Evolutionary conservation across 306 rosid genomes (phyloP).

Genomic region (Cucumis melo): DNA sequence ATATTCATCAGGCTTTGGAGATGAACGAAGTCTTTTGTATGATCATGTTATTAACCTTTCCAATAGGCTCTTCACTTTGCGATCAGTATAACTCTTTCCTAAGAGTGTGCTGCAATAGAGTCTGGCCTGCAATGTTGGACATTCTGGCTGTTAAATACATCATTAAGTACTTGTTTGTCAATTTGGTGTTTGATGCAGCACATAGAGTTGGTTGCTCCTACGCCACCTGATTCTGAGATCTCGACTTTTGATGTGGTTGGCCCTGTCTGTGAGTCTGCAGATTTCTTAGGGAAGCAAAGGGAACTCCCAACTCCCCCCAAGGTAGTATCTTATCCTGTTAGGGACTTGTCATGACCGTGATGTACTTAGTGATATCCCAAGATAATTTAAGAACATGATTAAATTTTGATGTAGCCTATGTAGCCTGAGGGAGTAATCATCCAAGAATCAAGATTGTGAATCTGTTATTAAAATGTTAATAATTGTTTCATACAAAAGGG

Average conservation of each 20-base stretch:
- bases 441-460: no score
- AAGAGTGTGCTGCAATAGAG: neutral
- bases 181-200: conserved; percentile 42
- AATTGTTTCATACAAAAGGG: no score
- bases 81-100: neutral
- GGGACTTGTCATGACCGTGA: neutral
- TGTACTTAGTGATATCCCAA: neutral
- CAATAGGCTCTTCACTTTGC: neutral
- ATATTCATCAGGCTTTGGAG: neutral
- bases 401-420: no score
- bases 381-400: neutral
- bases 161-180: neutral
- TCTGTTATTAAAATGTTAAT: no score
- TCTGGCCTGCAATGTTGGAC: neutral
- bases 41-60: neutral
- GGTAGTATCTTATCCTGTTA: conserved; percentile 9
- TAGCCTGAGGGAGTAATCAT: no score
- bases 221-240: conserved; percentile 27
- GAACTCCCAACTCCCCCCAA: conserved; percentile 38
- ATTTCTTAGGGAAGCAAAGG: conserved; percentile 44
- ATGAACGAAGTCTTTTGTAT: neutral
- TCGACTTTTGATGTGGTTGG: conserved; percentile 50
- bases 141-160: neutral
- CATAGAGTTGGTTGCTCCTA: conserved; percentile 82
- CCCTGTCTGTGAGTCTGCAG: conserved; percentile 59